Base-by-base conservation (phyloP, 768 basidiomycete genomes). In the Tricholoma flavovirens region DNA sequence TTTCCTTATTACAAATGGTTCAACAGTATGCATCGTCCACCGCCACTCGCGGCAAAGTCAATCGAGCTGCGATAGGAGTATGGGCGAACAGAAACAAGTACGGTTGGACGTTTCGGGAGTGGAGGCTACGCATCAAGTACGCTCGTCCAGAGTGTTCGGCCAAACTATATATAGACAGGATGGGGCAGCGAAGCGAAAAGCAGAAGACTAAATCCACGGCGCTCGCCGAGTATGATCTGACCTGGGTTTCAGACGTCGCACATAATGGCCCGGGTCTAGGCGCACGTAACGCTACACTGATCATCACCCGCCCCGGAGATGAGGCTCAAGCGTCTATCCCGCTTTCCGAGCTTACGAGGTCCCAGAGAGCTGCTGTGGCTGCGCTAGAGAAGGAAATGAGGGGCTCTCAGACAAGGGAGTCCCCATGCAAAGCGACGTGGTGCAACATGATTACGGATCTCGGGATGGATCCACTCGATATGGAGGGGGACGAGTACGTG, bases 391-490 rank as follows among this genome's bases (percentile, higher is more conserved):
- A 35, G 7, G 36, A 21, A 7, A 49, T 55, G 33, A 55, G 19
- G 15, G 21, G 50, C 12, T 17, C 33, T 14, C 40, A 49, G 19
- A 14, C 29, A 5, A 30, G 36, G 12, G 17, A 42, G 22, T 32
- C 56, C 4, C 51, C 49, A 4, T 51, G 56, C 49, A 59, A 52
- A 29, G 58, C 52, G 26, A 58, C 57, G 32, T 58, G 57, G 57
- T 54, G 53, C 53, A 58, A 58, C 48, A 3, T 58, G 36, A 58
- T 58, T 52, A 54, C 43, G 17, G 57, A 58, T 26, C 48, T 58
- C 14, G 57, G 57, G 24, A 30, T 58, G 17, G 43, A 54, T 24
- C 45, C 35, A 1, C 32, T 19, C 21, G 29, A 40, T 19, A 10
- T 48, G 21, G 17, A 36, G 1, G 15, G 46, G 19, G 43, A 33